phyloP scores from a whole-genome alignment of 164 flowering plant genomes.

The Kingdonia uniflora region DNA sequence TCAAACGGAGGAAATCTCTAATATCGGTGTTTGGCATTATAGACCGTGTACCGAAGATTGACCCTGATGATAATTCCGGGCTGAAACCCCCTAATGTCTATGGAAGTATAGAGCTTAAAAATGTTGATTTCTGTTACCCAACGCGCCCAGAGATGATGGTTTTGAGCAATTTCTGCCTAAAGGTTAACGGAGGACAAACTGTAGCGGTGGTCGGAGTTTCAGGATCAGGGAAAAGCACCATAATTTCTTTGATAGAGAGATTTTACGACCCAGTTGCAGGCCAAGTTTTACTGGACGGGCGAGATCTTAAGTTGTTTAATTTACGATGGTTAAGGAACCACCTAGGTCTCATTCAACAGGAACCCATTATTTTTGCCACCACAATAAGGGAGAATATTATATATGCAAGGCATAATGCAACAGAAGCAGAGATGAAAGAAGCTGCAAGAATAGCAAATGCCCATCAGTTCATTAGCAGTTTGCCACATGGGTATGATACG shows the following conservation, averaged over 20 bases:
- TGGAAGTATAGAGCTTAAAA: constrained; percentile 87
- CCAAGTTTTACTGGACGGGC: constrained; percentile 74
- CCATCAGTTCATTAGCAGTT: constrained; percentile 94
- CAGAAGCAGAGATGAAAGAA: constrained; percentile 93
- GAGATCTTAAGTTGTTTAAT: constrained; percentile 70
- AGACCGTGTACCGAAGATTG: constrained; percentile 81
- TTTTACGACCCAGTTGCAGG: constrained; percentile 93
- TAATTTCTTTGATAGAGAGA: constrained; percentile 79
- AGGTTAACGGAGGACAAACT: constrained; percentile 93
- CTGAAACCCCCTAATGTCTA: constrained; percentile 82
- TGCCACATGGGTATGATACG: constrained; percentile 95
- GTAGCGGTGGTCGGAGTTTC: constrained; percentile 95
- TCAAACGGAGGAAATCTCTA: constrained; percentile 75
- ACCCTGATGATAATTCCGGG: constrained; percentile 77
- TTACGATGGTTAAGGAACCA: constrained; percentile 93
- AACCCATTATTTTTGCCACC: constrained; percentile 89
- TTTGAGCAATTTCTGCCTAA: constrained; percentile 85
- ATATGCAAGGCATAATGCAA: constrained; percentile 95
- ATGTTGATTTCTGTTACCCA: constrained; percentile 87
- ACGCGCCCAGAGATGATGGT: constrained; percentile 79
- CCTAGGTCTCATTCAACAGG: constrained; percentile 91
- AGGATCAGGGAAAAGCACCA: constrained; percentile 95
- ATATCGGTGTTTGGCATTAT: constrained; percentile 89
- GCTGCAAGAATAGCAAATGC: constrained; percentile 98
- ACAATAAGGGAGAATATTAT: constrained; percentile 89